A percentile compares a stretch with the other conserved stretches of the same genome.
Conservation (phyloP, 805 yeast genomes). For the Tetrapisispora phaffii region DNA sequence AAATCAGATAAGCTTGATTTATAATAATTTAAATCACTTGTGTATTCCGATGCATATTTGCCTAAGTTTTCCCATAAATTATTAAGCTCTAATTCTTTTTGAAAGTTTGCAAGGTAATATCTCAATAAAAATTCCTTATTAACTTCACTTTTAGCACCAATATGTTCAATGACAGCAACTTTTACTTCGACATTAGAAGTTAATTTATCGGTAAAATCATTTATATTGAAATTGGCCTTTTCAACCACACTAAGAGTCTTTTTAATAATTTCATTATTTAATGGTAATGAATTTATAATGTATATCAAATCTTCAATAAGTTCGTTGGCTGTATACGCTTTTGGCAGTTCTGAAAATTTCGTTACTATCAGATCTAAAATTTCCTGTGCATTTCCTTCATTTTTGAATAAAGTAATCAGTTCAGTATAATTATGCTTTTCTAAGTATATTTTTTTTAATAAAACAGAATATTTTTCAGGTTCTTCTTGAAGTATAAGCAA, state of each 20-base stretch:
- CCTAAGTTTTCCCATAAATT: conserved; percentile 15
- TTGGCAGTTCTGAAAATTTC: conserved; percentile 8
- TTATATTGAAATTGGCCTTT: conserved; percentile 6
- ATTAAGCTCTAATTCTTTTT: conserved; percentile 10
- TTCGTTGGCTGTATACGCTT: conserved; percentile 7
- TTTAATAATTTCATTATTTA: conserved; percentile 2
- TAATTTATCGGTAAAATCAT: conserved; percentile 11
- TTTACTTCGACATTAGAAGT: conserved; percentile 12
- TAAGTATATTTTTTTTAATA: conserved; percentile 12
- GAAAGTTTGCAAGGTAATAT: conserved; percentile 19
- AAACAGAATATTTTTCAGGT: conserved; percentile 1
- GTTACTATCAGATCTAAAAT: conserved; percentile 7
- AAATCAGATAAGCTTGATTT: conserved; percentile 16
- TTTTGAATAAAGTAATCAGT: conserved; percentile 8
- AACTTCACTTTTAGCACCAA: conserved; percentile 12
- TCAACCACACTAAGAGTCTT: conserved; percentile 8
- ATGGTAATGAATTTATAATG: conserved; percentile 5
- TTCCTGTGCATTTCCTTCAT: conserved; percentile 1
- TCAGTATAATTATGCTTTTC: conserved; percentile 10
- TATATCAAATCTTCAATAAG: conserved; percentile 12
- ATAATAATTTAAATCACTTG: conserved; percentile 16
- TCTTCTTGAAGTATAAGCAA: conserved; percentile 6
- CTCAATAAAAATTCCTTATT: conserved; percentile 20
- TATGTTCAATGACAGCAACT: conserved; percentile 18
- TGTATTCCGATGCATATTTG: conserved; percentile 13